Conservation (phyloP, 495 filamentous ascomycete species). For the Thozetella sp. region DNA sequence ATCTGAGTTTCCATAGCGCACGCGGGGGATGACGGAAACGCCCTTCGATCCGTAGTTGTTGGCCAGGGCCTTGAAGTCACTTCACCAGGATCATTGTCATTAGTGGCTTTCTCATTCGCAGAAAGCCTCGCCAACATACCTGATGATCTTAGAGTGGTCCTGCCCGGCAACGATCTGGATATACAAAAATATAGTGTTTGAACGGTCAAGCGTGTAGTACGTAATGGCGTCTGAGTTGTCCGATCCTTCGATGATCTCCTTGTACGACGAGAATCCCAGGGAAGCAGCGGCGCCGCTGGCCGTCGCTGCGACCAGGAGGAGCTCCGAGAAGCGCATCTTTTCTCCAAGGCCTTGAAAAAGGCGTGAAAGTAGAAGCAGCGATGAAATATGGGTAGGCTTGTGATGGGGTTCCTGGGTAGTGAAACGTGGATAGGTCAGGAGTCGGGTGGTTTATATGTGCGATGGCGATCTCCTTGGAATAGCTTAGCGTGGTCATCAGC, state of each 20-base stretch:
- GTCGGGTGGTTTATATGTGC: too few species aligned
- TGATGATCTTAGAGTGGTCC: neutral
- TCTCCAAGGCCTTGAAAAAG: too few species aligned
- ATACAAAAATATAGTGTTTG: neutral
- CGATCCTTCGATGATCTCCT: neutral
- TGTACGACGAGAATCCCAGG: neutral
- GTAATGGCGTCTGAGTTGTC: neutral
- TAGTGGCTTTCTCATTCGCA: too few species aligned
- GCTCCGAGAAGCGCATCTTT: neutral
- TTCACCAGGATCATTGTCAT: too few species aligned
- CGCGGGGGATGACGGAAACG: conserved; percentile 3
- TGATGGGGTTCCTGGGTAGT: too few species aligned
- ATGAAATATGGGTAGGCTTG: too few species aligned
- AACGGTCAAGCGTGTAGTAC: neutral
- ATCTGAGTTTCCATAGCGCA: neutral
- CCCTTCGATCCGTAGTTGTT: neutral
- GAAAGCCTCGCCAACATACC: too few species aligned
- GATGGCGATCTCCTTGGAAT: too few species aligned
- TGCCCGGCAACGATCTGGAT: conserved; percentile 1
- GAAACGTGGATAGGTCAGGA: too few species aligned
- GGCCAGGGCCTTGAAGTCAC: conserved; percentile 1
- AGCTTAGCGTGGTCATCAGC: too few species aligned
- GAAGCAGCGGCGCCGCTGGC: neutral
- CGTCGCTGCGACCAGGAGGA: neutral
- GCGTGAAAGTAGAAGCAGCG: too few species aligned